Evolutionary conservation across 768 basidiomycete genomes (phyloP), one percentile per base, ranked within the genome.

Genomic region (Auriscalpium microsporum): DNA sequence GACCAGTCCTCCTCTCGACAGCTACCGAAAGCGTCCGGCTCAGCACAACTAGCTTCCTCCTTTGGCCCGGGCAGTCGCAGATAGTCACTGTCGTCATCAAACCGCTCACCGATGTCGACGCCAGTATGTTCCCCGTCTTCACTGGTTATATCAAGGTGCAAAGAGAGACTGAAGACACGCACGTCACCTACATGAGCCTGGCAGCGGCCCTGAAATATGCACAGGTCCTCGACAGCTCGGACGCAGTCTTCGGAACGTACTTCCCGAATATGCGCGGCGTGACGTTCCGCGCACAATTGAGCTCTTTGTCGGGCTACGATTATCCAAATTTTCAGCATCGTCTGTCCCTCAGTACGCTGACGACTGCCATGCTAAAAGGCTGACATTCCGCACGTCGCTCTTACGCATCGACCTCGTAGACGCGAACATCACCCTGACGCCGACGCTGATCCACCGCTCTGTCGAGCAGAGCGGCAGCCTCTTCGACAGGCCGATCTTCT

Each of bases 91-190:
- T 75, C 7, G 63, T 62, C 21, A 78, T 87, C 69, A 71, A 66
- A 0, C 72, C 76, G 0, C 84, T 83, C 0, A 61, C 62, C 0
- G 69, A 73, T 13, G 65, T 75, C 55, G 70, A 77, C 28, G 65
- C 64, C 1, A 60, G 71, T 23, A 71, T 74, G 2, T 76, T 80
- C 66, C 83, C 83, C n/a, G 72, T 83, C 54, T 83, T 77, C 69
- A 80, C 79, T 35, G 83, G 83, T 8, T 82, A 75, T 71, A 78
- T 86, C 60, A 58, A 71, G 55, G 59, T 72, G 38, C 52, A 58
- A 5, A 67, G 71, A 33, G 64, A 66, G 9, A 59, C 64, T 10
- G 73, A 77, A 53, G 72, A 63, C 10, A 65, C 70, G 49, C 71
- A 75, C 34, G 72, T 76, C 33, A 71, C 76, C 4, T 83, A 80